A percentile compares a stretch with the other conserved stretches of the same genome.
phyloP scores from a whole-genome alignment of 768 basidiomycete species.

The Rhodotorula kratochvilovae region DNA sequence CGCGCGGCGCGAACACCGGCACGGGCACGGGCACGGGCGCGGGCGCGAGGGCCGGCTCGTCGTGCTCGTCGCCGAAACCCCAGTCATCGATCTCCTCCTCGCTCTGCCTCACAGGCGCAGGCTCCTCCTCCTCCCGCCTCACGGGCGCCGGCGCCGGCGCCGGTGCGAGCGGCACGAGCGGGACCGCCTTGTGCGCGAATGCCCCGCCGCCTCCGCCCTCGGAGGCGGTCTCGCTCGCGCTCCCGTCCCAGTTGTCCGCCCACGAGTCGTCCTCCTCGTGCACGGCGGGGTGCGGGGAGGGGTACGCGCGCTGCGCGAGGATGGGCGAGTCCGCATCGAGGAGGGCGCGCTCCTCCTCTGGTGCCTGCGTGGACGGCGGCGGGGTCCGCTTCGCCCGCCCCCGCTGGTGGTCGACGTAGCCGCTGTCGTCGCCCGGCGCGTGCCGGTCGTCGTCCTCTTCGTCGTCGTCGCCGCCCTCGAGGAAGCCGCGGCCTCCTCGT shows the following conservation, averaged over 20 bases:
- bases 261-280: too few relatives aligned
- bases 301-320: not conserved
- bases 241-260: too few relatives aligned
- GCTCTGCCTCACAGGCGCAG: not conserved
- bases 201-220: not conserved
- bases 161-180: not conserved
- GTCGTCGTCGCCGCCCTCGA: conserved; percentile 47
- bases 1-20: too few relatives aligned
- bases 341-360: conserved; percentile 1
- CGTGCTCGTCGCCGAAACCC: conserved; percentile 18
- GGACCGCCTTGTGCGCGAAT: not conserved
- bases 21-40: too few relatives aligned
- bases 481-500: conserved; percentile 34
- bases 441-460: not conserved
- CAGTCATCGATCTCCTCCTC: conserved; percentile 17
- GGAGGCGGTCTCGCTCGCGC: too few relatives aligned
- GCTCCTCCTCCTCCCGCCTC: not conserved
- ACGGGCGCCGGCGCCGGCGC: not conserved
- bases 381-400: too few relatives aligned
- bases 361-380: not conserved
- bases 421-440: conserved; percentile 10
- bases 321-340: conserved; percentile 9
- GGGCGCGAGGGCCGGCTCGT: not conserved
- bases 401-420: conserved; percentile 4
- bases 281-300: too few relatives aligned